Conservation (phyloP, 73 alveolate species). For the Paramecium octaurelia region DNA sequence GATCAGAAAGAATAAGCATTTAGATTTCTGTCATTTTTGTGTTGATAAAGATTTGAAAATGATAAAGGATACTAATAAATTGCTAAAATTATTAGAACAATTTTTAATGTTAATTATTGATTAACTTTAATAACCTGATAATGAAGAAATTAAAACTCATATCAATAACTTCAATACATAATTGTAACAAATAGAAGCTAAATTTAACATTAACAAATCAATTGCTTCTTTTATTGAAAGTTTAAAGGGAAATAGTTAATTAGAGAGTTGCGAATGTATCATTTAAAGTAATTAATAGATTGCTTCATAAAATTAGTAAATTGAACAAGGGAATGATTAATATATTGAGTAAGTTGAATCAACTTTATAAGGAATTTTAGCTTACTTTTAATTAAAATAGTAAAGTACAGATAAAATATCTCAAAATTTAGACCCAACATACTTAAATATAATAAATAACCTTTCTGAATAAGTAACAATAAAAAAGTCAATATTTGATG, state of each 20-base stretch:
- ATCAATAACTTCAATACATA: neutral
- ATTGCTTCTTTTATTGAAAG: too few relatives aligned
- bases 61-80: neutral
- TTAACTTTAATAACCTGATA: neutral
- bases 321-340: too few relatives aligned
- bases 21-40: neutral
- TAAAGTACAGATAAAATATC: neutral
- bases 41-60: neutral
- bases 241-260: too few relatives aligned
- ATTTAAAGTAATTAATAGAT: too few relatives aligned
- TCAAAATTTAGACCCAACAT: neutral
- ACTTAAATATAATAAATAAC: neutral
- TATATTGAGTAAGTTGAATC: too few relatives aligned
- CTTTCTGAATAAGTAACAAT: neutral
- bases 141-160: neutral
- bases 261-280: too few relatives aligned
- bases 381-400: too few relatives aligned
- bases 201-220: too few relatives aligned
- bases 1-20: neutral
- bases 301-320: too few relatives aligned
- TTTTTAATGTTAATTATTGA: neutral
- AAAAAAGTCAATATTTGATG: neutral
- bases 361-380: too few relatives aligned
- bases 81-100: neutral
- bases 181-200: too few relatives aligned